Base-by-base conservation (phyloP, 2,329 filamentous ascomycete species). In the Trichoderma semiorbis region DNA sequence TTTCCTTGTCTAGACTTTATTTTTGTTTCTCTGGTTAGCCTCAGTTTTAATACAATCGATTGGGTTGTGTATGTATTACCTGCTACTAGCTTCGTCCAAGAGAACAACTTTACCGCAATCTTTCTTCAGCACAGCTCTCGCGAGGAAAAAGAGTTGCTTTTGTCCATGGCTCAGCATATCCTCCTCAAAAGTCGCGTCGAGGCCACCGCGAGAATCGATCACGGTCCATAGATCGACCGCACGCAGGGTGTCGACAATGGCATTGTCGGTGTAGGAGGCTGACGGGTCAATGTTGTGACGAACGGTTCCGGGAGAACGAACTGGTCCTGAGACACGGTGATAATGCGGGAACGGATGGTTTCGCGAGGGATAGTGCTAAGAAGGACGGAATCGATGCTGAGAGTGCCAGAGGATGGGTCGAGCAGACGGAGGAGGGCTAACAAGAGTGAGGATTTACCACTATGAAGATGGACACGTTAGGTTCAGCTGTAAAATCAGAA, bases 361-460 rank as follows among this genome's bases (percentile, higher is more conserved):
- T 85, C 79, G 28, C 82, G 83, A 1, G 82, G 80, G 1, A 87
- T 74, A 8, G 76, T 80, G 2, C 79, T 74, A 14, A 87, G 76
- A 50, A 82, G 79, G 7, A 85, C 66, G 1, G 77, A 81, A 69
- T 88, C 86, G 16, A 89, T 80, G 2, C 69, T 76, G 50, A 89
- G 83, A 7, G 72, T 78, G 0, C 79, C 77, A 2, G 73, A 73
- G 3, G 78, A 80, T 30, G 82, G 76, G 11, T 87, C 83, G 6
- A 88, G 75, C 32, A 89, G 81, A 7, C 85, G 82, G 43, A 88
- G 82, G 8, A 89, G 77, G 1, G 82, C 78, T 10, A 85, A 78
- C 3, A 87, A 77, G 1, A 88, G 77, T 0, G 85, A 86, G 0
- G 83, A 85, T 77, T 88, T 88, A 0, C 87, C 86, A 65, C 85